Evolutionary conservation across 305 asterid species (phyloP).

Genomic region (Petunia hybrid): DNA sequence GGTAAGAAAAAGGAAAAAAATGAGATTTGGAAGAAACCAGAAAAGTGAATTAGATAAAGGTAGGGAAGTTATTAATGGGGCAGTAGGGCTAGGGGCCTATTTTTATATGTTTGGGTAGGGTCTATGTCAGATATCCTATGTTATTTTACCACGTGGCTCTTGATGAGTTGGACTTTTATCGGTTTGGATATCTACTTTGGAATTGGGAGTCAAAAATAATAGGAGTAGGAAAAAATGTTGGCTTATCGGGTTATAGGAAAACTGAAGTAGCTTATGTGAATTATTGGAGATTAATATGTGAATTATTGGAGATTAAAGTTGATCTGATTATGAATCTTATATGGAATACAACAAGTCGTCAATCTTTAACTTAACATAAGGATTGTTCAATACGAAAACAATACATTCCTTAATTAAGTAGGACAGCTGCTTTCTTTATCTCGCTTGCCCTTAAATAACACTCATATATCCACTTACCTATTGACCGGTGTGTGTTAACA

Average conservation of each 20-base stretch:
- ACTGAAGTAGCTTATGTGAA: no score
- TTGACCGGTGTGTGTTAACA: no score
- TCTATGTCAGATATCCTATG: conserved; percentile 44
- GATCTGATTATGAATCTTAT: no score
- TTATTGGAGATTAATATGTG: no score
- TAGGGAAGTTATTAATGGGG: conserved; percentile 23
- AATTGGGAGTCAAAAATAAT: conserved; percentile 4
- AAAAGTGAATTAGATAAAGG: conserved; percentile 28
- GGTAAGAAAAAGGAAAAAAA: conserved; percentile 31
- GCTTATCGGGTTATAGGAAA: no score
- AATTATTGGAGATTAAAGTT: not conserved
- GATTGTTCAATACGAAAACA: no score
- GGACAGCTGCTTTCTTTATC: no score
- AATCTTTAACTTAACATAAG: not conserved
- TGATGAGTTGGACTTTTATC: not conserved
- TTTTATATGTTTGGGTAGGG: conserved; percentile 50
- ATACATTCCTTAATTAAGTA: no score
- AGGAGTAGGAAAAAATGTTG: not conserved
- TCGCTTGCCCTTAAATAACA: no score
- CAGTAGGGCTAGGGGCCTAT: conserved; percentile 33
- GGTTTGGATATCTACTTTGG: not conserved
- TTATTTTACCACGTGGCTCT: conserved; percentile 38
- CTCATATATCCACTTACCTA: no score
- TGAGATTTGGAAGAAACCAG: conserved; percentile 52
- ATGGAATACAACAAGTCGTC: not conserved